These are phyloP conservation scores for Crithidia sp. DNA, from an alignment of 208 protist genomes.

Conservation along the genomic window DNA sequence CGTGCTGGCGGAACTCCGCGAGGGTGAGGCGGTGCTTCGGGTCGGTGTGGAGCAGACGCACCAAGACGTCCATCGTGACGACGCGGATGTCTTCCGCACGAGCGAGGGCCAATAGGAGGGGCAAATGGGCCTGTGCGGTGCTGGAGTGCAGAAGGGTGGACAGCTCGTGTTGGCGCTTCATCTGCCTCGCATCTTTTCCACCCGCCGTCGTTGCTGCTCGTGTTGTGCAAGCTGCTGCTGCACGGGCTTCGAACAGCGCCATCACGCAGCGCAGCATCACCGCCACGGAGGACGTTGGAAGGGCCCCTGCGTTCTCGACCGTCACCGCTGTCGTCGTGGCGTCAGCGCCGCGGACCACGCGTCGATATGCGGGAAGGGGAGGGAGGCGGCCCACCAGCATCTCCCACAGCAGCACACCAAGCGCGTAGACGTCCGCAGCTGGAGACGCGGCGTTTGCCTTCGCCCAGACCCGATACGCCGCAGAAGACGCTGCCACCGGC, in stretches of 20 bases:
- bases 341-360: neutral
- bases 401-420: constrained; percentile 68
- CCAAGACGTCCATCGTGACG: constrained; percentile 28
- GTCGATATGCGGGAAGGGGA: constrained; percentile 34
- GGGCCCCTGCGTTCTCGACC: neutral
- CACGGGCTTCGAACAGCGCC: constrained; percentile 14
- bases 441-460: constrained; percentile 2
- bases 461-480: constrained; percentile 20
- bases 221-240: neutral
- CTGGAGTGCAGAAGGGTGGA: constrained; percentile 12
- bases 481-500: neutral
- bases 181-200: neutral
- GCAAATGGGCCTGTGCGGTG: constrained; percentile 12
- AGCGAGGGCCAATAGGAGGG: constrained; percentile 23
- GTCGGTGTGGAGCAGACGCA: constrained; percentile 39
- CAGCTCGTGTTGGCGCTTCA: constrained; percentile 4
- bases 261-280: constrained; percentile 11
- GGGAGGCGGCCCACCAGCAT: constrained; percentile 52
- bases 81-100: constrained; percentile 7
- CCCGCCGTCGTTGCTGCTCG: neutral
- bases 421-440: constrained; percentile 56
- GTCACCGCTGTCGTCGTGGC: neutral
- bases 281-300: constrained; percentile 5
- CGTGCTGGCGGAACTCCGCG: constrained; percentile 28
- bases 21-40: constrained; percentile 39